Evolutionary conservation across 1,284 basidiomycete species (phyloP).

Genomic region (Ganoderma multipileum): DNA sequence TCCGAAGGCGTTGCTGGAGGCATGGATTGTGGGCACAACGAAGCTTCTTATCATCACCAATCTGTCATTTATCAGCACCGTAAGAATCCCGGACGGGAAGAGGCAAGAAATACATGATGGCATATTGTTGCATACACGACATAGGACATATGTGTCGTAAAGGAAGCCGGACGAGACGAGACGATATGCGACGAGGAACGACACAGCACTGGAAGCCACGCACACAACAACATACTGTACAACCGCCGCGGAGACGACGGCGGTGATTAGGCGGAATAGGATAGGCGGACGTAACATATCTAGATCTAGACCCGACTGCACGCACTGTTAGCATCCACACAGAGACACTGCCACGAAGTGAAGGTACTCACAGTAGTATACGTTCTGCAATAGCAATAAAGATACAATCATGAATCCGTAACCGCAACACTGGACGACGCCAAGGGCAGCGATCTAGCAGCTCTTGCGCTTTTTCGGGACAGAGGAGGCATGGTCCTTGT

Average conservation of each 20-base stretch:
- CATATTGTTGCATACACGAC: background rate
- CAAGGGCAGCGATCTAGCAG: background rate
- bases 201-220: background rate
- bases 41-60: background rate
- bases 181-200: background rate
- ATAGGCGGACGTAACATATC: background rate
- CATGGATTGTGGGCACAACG: background rate
- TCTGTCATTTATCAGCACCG: background rate
- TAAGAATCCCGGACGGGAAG: background rate
- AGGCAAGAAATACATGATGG: background rate
- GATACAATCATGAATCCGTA: background rate
- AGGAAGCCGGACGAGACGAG: background rate
- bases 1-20: background rate
- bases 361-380: background rate
- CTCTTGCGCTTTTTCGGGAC: background rate
- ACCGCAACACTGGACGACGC: background rate
- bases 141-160: background rate
- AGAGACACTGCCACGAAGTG: background rate
- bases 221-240: background rate
- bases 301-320: background rate
- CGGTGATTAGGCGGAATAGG: background rate
- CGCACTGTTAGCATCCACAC: background rate
- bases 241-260: background rate
- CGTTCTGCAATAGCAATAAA: background rate
- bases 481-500: background rate